Evolutionary conservation across 495 filamentous ascomycete species (phyloP), one percentile per base, ranked within the genome.

Genomic region (Penicillium manginii): DNA sequence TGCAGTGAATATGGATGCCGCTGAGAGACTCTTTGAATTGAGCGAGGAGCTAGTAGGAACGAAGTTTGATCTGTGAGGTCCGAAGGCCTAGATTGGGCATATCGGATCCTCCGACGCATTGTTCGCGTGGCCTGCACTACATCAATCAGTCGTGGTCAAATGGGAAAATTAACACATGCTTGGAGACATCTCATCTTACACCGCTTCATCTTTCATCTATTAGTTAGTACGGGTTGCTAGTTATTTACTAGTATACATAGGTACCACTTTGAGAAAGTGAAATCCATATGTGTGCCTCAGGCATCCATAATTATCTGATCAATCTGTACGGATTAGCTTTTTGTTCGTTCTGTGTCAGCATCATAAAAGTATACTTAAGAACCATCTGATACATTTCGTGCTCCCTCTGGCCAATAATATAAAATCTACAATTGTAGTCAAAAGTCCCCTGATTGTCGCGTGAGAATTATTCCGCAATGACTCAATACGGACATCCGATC

Each of bases 1-100:
- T 19, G 75, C 75, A 3, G 53, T 51, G 0, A 69, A 75, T 45
- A 42, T 63, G 3, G 71, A 71, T 14, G 55, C 56, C 9, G 77
- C 76, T 1, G 62, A 72, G n/a, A 77, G 64, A 55, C 54, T 84
- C 19, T 81, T 77, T 75, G 65, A 67, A 29, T 33, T 83, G 48
- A 84, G 80, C 50, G 82, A 82, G 62, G 59, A 82, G 22, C 58
- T 85, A 50, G 77, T 83, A 0, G 80, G 79, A 11, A 55, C 49
- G 52, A 54, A 57, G 17, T 64, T 64, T 14, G 61, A 80, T n/a
- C 51, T 64, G 42, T 60, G 43, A 60, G 15, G 40, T 43, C n/a
- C 17, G 15, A 43, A 5, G 8, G 19, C 2, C 15, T 31, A n/a
- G 22, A 21, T 45, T 51, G 7, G 50, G n/a, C 22, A 40, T 43